These are phyloP conservation scores for Aureobasidium sp. DNA, from an alignment of 2,329 filamentous ascomycete species.

Conservation along the genomic window DNA sequence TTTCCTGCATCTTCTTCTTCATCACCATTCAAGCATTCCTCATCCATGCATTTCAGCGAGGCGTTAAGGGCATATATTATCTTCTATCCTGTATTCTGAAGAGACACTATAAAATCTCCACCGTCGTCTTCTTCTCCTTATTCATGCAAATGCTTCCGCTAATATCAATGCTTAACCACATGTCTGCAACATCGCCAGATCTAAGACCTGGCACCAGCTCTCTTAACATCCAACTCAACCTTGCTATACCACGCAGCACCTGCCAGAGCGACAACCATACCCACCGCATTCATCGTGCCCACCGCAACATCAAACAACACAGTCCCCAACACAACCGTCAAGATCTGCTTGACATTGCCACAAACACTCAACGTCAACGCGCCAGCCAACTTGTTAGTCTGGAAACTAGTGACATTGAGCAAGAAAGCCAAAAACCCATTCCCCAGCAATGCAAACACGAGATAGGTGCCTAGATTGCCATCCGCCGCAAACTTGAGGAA, in stretches of 20 bases:
- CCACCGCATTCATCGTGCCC: constrained; percentile 43
- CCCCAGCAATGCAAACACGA: constrained; percentile 23
- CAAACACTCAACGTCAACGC: constrained; percentile 32
- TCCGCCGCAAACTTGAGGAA: constrained; percentile 20
- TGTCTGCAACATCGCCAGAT: background rate
- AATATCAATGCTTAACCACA: background rate
- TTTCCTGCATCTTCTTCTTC: background rate
- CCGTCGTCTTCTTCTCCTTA: background rate
- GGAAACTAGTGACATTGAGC: constrained; percentile 32
- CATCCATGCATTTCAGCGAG: background rate
- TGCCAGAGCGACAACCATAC: constrained; percentile 47
- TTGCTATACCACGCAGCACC: constrained; percentile 54
- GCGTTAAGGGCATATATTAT: constrained; percentile 5
- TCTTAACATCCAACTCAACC: constrained; percentile 48
- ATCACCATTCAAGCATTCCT: background rate
- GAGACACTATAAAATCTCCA: background rate
- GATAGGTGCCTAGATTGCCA: constrained; percentile 21
- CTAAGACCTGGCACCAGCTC: background rate
- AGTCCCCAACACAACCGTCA: constrained; percentile 33
- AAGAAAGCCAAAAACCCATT: constrained; percentile 31
- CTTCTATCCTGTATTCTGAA: background rate
- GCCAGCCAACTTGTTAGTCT: constrained; percentile 34
- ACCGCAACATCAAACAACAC: constrained; percentile 31
- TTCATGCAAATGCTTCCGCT: background rate
- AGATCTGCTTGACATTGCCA: constrained; percentile 32